Base-by-base conservation (phyloP, 352 stramenopile genomes). In the Phytophthora citrophthora region DNA sequence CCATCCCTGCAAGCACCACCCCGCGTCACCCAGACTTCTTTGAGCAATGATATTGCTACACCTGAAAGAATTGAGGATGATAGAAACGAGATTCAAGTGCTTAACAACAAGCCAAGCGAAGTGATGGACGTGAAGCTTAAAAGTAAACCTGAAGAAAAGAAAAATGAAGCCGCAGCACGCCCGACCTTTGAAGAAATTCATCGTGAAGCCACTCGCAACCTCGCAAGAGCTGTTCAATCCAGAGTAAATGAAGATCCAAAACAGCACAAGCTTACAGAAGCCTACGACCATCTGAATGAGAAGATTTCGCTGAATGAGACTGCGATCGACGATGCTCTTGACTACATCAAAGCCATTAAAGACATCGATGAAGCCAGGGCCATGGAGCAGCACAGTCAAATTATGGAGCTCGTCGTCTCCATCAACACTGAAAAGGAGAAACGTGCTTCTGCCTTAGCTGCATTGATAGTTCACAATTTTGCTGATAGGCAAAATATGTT, bases 281-380 rank as follows among this genome's bases (percentile, higher is more conserved):
- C 26, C 1, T 70, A 70, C 26, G 43, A 70, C n/a, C 48, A 48
- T 34, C 36, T 70, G 10, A 70, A 70, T 24, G 18, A 46, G 36
- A 48, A 67, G 24, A 67, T 70, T 15, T 54, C 15, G 26, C 51
- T 70, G 43, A 70, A 70, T 13, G 62, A 70, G 24, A 70, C 55
- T 27, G 62, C 62, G 12, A 61, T 70, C 13, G 44, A 70, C 2
- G 62, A 70, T 16, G 55, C 55, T 15, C 48, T 61, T 7, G 56
- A 46, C 31, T 70, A 67, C 40, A 47, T 70, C n/a, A 70, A 70
- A 18, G 36, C 54, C 4, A 61, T 70, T n/a, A 66, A 67, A 56
- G 34, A 62, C 26, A 50, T 61, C 4, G 61, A 69, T 69, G 38
- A 60, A 54, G 46, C 46, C 15, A 20, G 34, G 18, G 62, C 55